A percentile compares a stretch with the other conserved stretches of the same genome.
Conservation (phyloP, 2,329 filamentous ascomycete genomes). For the Calonectria henricotiae region DNA sequence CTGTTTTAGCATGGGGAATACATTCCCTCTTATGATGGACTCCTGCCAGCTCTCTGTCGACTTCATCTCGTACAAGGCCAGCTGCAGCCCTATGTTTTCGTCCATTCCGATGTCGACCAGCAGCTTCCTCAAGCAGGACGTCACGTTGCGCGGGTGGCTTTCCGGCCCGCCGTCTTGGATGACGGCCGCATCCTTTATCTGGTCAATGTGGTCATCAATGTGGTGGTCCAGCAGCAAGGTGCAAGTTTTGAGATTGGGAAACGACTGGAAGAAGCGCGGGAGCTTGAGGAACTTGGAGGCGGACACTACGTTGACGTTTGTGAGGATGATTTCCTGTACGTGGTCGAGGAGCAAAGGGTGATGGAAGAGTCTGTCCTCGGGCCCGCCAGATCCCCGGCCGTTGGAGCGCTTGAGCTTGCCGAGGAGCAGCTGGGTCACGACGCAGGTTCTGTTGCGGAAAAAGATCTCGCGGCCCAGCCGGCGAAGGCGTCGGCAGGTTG, state of each 20-base stretch:
- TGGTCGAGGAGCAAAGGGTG: conserved; percentile 22
- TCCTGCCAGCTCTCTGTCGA: conserved; percentile 14
- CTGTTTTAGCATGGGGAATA: conserved; percentile 27
- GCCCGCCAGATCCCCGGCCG: neutral
- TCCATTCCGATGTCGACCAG: conserved; percentile 17
- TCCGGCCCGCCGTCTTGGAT: neutral
- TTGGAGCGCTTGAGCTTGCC: conserved; percentile 4
- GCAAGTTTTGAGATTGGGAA: conserved; percentile 21
- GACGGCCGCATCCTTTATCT: neutral
- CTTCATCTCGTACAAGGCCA: neutral
- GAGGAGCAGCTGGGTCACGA: conserved; percentile 9
- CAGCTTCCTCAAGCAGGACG: neutral
- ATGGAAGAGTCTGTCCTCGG: neutral
- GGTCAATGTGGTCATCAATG: conserved; percentile 2
- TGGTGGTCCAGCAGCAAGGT: conserved; percentile 15
- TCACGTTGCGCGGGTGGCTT: neutral
- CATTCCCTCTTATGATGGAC: conserved; percentile 10
- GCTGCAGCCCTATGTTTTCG: conserved; percentile 6
- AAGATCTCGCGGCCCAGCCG: conserved; percentile 21
- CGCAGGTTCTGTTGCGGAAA: conserved; percentile 15
- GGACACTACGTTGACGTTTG: conserved; percentile 15
- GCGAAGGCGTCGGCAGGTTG: conserved; percentile 23
- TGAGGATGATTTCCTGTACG: conserved; percentile 15
- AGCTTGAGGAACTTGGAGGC: conserved; percentile 27
- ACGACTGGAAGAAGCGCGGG: conserved; percentile 11